Evolutionary conservation across 805 yeast species (phyloP).

Genomic region (Metschnikowia proteae): DNA sequence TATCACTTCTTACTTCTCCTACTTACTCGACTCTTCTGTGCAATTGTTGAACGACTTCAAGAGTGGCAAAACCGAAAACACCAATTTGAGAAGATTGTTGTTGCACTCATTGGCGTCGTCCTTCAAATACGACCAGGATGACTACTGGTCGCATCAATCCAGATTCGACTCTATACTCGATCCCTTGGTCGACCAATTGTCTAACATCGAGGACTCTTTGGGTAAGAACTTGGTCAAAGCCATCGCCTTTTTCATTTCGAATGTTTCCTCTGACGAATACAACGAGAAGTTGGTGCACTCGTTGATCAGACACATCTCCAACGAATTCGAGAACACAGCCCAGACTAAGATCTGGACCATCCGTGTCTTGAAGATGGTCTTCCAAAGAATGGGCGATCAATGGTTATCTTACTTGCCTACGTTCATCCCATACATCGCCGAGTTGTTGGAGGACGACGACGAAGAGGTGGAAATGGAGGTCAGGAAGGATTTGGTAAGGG

Average conservation of each 20-base stretch:
- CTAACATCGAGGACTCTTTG: conserved; percentile 63
- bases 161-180: conserved; percentile 72
- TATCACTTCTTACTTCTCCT: conserved; percentile 83
- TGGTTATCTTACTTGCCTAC: conserved; percentile 92
- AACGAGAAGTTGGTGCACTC: conserved; percentile 59
- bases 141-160: conserved; percentile 87
- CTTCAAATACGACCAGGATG: conserved; percentile 86
- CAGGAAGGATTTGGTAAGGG: conserved; percentile 84
- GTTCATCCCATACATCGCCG: conserved; percentile 93
- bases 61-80: conserved; percentile 35
- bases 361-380: conserved; percentile 71
- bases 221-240: conserved; percentile 82
- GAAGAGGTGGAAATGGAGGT: conserved; percentile 91
- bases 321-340: conserved; percentile 46
- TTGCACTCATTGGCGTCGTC: conserved; percentile 72
- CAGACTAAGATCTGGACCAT: conserved; percentile 84
- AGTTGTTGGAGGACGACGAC: conserved; percentile 90
- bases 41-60: conserved; percentile 50
- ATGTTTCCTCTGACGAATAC: conserved; percentile 63
- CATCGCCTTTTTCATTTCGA: conserved; percentile 66
- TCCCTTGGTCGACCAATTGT: conserved; percentile 63
- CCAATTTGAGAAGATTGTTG: conserved; percentile 66
- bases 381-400: conserved; percentile 89
- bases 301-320: conserved; percentile 35
- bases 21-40: conserved; percentile 71